Conservation (phyloP, 2,329 filamentous ascomycete genomes). For the Pseudopyricularia javanii region DNA sequence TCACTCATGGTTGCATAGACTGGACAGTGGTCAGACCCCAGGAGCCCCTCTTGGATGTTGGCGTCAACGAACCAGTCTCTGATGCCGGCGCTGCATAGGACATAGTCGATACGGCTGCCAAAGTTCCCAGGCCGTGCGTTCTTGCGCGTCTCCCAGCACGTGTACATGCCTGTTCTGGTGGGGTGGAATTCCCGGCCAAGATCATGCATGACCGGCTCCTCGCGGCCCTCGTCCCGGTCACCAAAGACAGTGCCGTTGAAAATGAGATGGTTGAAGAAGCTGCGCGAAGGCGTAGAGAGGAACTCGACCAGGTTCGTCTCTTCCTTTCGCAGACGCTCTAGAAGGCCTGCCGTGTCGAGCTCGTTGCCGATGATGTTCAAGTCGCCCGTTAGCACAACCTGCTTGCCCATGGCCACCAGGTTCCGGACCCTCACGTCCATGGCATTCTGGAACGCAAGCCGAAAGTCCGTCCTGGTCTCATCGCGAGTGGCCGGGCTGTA, state of each 20-base stretch:
- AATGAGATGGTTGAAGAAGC: slow-evolving; percentile 78
- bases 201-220: slow-evolving; percentile 62
- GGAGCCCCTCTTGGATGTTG: slow-evolving; percentile 84
- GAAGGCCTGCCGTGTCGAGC: slow-evolving; percentile 64
- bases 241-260: slow-evolving; percentile 51
- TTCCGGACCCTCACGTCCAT: slow-evolving; percentile 80
- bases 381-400: slow-evolving; percentile 77
- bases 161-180: slow-evolving; percentile 79
- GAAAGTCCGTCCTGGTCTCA: slow-evolving; percentile 71
- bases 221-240: slow-evolving; percentile 54
- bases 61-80: slow-evolving; percentile 67
- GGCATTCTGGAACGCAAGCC: slow-evolving; percentile 65
- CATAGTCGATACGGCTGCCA: slow-evolving; percentile 86
- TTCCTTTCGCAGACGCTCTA: slow-evolving; percentile 60
- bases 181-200: slow-evolving; percentile 74
- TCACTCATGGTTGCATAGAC: slow-evolving; percentile 70
- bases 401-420: slow-evolving; percentile 65
- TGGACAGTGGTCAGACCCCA: slow-evolving; percentile 94
- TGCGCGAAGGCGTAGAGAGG: slow-evolving; percentile 56
- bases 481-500: slow-evolving; percentile 88
- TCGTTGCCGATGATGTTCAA: slow-evolving; percentile 64
- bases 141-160: slow-evolving; percentile 90
- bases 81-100: slow-evolving; percentile 71
- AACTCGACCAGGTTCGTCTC: slow-evolving; percentile 59
- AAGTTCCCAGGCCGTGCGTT: slow-evolving; percentile 95